Conservation (phyloP, 2,329 filamentous ascomycete genomes). For the Neopestalotiopsis rosae region DNA sequence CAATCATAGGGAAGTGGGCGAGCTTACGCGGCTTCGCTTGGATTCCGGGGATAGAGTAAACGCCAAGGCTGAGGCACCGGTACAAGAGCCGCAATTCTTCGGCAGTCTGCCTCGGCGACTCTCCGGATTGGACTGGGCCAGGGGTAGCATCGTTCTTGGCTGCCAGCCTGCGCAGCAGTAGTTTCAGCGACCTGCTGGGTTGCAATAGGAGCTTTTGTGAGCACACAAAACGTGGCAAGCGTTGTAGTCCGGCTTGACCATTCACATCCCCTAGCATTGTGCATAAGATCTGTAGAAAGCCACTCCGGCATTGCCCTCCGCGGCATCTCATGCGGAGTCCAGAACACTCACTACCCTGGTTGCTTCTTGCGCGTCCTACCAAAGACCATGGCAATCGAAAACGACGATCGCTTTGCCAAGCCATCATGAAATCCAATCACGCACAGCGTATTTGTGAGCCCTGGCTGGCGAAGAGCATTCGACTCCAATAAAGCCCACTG, state of each 20-base stretch:
- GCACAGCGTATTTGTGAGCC: not conserved
- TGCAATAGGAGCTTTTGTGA: not conserved
- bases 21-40: slow-evolving; percentile 19
- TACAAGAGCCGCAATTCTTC: slow-evolving; percentile 4
- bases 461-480: not conserved
- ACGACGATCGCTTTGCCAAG: slow-evolving; percentile 14
- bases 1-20: slow-evolving; percentile 15
- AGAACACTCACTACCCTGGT: not conserved
- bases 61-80: slow-evolving; percentile 17
- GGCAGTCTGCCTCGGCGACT: slow-evolving; percentile 1
- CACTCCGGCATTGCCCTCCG: not conserved
- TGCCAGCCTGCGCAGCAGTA: not conserved
- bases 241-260: no score
- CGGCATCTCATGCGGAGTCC: not conserved
- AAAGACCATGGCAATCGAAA: not conserved
- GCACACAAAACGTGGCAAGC: not conserved
- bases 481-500: not conserved
- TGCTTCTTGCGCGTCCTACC: not conserved
- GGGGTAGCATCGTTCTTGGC: not conserved
- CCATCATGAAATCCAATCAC: not conserved
- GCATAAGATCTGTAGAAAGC: not conserved
- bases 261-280: not conserved
- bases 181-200: not conserved
- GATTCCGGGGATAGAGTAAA: slow-evolving; percentile 10
- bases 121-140: slow-evolving; percentile 5